These are phyloP conservation scores for Trapa bicornis DNA, from an alignment of 345 rosid genomes.

Conservation along the genomic window DNA sequence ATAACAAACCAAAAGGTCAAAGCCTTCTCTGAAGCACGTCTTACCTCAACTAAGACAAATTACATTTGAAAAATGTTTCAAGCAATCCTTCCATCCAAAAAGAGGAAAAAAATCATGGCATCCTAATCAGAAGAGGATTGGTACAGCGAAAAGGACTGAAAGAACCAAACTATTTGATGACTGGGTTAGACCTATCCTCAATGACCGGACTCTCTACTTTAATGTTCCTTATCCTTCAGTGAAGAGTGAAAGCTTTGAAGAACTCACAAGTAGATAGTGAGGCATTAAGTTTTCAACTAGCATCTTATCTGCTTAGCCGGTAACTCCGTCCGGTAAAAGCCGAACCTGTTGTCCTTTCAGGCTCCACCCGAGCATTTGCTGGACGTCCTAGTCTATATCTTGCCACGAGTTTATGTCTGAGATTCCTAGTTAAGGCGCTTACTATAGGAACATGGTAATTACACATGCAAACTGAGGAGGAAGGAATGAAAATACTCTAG, in stretches of 20 bases:
- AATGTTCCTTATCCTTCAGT: neutral
- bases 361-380: constrained; percentile 9
- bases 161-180: too few species aligned
- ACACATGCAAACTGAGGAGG: neutral
- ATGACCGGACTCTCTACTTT: neutral
- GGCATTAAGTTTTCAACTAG: neutral
- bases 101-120: too few species aligned
- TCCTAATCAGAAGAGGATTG: too few species aligned
- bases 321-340: constrained; percentile 22
- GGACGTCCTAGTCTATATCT: constrained; percentile 16
- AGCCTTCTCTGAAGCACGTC: too few species aligned
- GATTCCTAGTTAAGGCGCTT: constrained; percentile 11
- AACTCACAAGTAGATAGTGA: neutral
- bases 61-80: too few species aligned
- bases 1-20: too few species aligned
- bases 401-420: constrained; percentile 23
- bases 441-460: neutral
- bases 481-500: neutral
- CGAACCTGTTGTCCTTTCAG: constrained; percentile 13
- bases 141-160: too few species aligned
- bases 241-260: neutral
- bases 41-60: too few species aligned
- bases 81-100: too few species aligned
- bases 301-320: constrained; percentile 13
- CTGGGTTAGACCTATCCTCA: neutral